Conservation (phyloP, 2,329 filamentous ascomycete genomes). For the Blumeria hordei region DNA sequence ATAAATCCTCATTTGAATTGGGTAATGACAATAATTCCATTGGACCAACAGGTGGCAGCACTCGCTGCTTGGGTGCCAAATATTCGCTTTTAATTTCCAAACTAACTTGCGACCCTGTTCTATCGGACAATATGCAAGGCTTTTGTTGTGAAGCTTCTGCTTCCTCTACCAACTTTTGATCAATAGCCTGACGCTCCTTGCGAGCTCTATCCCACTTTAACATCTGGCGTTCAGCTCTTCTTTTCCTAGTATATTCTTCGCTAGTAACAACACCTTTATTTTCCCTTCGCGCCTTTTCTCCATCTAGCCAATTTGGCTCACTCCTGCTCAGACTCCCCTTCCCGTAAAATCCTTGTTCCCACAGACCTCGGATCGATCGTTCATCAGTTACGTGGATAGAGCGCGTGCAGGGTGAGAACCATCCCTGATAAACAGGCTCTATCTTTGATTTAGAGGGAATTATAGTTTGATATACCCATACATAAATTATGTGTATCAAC, state of each 20-base stretch:
- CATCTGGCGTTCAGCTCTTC: slow-evolving; percentile 57
- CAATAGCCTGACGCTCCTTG: slow-evolving; percentile 62
- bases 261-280: slow-evolving; percentile 43
- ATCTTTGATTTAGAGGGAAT: slow-evolving; percentile 39
- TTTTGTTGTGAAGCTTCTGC: slow-evolving; percentile 4
- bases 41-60: slow-evolving; percentile 9
- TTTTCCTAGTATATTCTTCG: slow-evolving; percentile 53
- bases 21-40: slow-evolving; percentile 27
- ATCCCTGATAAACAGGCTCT: slow-evolving; percentile 39
- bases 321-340: slow-evolving; percentile 83
- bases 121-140: not conserved
- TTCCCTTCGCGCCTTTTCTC: slow-evolving; percentile 51
- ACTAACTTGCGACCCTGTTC: not conserved
- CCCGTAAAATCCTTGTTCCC: slow-evolving; percentile 95
- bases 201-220: slow-evolving; percentile 85
- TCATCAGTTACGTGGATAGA: slow-evolving; percentile 68
- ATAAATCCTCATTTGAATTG: slow-evolving; percentile 16
- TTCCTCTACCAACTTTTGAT: slow-evolving; percentile 39
- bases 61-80: too few relatives aligned
- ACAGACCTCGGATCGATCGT: slow-evolving; percentile 53
- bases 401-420: slow-evolving; percentile 60
- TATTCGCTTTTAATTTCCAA: not conserved
- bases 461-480: slow-evolving; percentile 51
- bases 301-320: slow-evolving; percentile 78
- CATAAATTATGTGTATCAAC: slow-evolving; percentile 53